phyloP scores from a whole-genome alignment of 2,329 filamentous ascomycete species.

The Colletotrichum sansevieriae region DNA sequence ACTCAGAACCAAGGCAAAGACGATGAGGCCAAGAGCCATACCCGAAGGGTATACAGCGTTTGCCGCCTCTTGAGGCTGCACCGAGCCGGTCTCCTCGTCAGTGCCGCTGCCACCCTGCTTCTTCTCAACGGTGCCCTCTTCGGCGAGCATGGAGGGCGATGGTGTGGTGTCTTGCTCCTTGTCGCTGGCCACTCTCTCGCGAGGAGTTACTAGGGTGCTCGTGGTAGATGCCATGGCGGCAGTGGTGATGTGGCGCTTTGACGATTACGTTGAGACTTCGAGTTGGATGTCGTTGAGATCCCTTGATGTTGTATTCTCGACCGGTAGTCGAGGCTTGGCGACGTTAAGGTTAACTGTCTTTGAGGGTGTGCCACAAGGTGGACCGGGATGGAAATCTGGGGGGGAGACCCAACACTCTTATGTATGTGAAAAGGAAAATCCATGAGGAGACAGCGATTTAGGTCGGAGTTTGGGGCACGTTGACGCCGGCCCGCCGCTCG shows the following conservation, averaged over 20 bases:
- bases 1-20: conserved; percentile 60
- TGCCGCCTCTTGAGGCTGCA: conserved; percentile 33
- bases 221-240: conserved; percentile 31
- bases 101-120: conserved; percentile 34
- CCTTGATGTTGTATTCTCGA: background rate
- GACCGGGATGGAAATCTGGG: background rate
- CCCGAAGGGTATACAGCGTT: conserved; percentile 56
- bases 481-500: conserved; percentile 36
- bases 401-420: conserved; percentile 21
- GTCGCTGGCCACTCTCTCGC: conserved; percentile 22
- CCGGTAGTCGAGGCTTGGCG: background rate
- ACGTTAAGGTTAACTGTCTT: conserved; percentile 20
- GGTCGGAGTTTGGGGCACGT: conserved; percentile 32
- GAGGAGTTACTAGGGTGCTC: conserved; percentile 31
- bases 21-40: conserved; percentile 56
- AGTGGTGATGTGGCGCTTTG: background rate
- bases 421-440: conserved; percentile 19
- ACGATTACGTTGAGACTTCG: background rate
- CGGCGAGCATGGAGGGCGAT: conserved; percentile 36
- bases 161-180: conserved; percentile 34
- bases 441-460: background rate
- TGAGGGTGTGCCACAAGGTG: conserved; percentile 26
- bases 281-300: background rate
- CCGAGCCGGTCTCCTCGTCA: conserved; percentile 36
- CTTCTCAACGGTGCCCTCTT: conserved; percentile 22